These are phyloP conservation scores for Colletotrichum australisinense DNA, from an alignment of 2,329 filamentous ascomycete genomes.

Conservation along the genomic window DNA sequence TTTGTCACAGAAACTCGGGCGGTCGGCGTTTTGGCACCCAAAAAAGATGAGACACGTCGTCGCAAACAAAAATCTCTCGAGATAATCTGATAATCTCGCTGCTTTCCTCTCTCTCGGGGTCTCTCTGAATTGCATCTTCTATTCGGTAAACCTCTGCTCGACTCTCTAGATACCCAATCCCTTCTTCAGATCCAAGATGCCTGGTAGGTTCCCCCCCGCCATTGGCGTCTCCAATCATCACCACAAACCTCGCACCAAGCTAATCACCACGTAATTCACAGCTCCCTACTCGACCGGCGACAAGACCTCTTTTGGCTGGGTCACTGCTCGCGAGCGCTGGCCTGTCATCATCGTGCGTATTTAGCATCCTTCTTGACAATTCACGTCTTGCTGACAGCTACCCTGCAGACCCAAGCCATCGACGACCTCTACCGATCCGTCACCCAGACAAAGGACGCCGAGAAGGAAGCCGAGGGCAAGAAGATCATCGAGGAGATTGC, in stretches of 20 bases:
- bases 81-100: neutral
- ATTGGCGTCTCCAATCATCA: neutral
- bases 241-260: neutral
- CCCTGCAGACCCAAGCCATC: slow-evolving; percentile 84
- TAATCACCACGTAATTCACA: slow-evolving; percentile 48
- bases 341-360: slow-evolving; percentile 85
- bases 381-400: slow-evolving; percentile 36
- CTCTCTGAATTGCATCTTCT: neutral
- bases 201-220: neutral
- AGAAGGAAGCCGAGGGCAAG: slow-evolving; percentile 84
- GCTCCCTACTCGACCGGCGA: slow-evolving; percentile 84
- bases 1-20: slow-evolving; percentile 20
- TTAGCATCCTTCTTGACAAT: neutral
- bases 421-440: slow-evolving; percentile 91
- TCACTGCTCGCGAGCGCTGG: slow-evolving; percentile 89
- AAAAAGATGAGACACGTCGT: slow-evolving; percentile 14
- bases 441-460: slow-evolving; percentile 66
- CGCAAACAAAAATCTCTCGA: neutral
- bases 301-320: slow-evolving; percentile 85
- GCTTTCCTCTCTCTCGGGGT: neutral
- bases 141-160: neutral
- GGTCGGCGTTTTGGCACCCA: neutral
- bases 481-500: slow-evolving; percentile 82
- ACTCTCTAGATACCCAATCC: too few relatives aligned
- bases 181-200: slow-evolving; percentile 17